Evolutionary conservation across 257 asterid species (phyloP), one percentile per base, ranked within the genome.

Genomic region (Nicotiana otophora): DNA sequence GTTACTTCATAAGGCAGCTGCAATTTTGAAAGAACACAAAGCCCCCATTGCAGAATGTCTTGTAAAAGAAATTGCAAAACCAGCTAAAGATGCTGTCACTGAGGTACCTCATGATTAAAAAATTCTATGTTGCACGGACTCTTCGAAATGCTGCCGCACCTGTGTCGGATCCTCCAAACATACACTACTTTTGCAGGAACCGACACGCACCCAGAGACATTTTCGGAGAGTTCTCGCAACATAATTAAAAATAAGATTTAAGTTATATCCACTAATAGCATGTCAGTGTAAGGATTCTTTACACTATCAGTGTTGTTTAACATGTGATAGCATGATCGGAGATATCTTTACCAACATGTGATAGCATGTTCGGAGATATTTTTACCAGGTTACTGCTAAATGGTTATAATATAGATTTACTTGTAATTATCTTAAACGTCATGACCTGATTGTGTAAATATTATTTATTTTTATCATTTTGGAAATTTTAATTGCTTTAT

Each of bases 1-100:
- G 97, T 92, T 96, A 69, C 98, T 96, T 70, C 98, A 96, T 88
- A 96, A 91, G 83, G 99, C 99, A 31, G 99, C 97, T 65, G 98
- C 95, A 14, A 92, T 96, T 68, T 96, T 96, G 5, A 96, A 96
- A 85, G 98, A 93, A 88, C 95, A 94, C 84, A 96, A 87, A 80
- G 92, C 88, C 81, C 98, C 99, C 3, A 96, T 96, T 70, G 99
- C 98, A 10, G 99, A 96, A 81, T 97, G 98, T 81, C 88, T 96
- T 67, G 89, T 96, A 0, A 96, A 96, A 83, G 99, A 96, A 87
- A 96, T 96, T 34, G 99, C 99, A 1, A 96, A 96, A 84, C 99
- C 99, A 55, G 97, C 98, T 5, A 96, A 96, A 81, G 99, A 96
- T 85, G 90, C 99, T 17, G 94, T 91, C 82, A 88, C 97, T 23